Percentiles rank a stretch among this genome's conserved stretches.
phyloP scores from a whole-genome alignment of 1,284 basidiomycete genomes.

The Phenoliferia sp. region DNA sequence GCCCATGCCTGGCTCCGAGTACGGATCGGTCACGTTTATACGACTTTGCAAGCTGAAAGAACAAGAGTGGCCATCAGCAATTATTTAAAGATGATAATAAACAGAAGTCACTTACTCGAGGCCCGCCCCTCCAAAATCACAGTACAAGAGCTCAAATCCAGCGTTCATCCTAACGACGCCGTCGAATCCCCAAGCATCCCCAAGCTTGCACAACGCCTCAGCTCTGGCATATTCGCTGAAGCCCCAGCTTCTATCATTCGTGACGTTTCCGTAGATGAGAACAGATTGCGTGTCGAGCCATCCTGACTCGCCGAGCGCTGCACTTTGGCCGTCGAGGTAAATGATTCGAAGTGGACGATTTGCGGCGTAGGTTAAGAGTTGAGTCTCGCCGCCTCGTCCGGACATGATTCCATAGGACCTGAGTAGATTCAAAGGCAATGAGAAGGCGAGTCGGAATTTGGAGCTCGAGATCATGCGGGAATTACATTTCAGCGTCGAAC shows the following conservation, averaged over 20 bases:
- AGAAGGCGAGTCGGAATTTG: no score
- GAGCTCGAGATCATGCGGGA: no score
- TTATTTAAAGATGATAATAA: background rate
- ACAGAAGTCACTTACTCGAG: background rate
- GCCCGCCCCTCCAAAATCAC: background rate
- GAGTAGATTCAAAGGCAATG: no score
- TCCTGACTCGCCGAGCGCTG: background rate
- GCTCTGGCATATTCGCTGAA: background rate
- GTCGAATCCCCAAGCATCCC: background rate
- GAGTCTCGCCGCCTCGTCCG: background rate
- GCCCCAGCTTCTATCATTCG: background rate
- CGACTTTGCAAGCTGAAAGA: background rate
- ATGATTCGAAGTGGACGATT: background rate
- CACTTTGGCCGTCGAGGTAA: background rate
- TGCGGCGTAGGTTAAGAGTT: background rate
- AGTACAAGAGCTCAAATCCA: background rate
- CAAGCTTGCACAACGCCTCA: background rate
- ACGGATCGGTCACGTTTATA: conserved; percentile 1
- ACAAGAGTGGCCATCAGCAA: background rate
- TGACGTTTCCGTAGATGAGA: conserved; percentile 2
- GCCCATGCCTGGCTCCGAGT: background rate
- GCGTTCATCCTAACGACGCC: conserved; percentile 4
- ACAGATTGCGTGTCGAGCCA: background rate
- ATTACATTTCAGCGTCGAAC: background rate
- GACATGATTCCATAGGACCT: background rate